phyloP scores from a whole-genome alignment of 1,284 basidiomycete genomes.

The Puccinia brachypodii region DNA sequence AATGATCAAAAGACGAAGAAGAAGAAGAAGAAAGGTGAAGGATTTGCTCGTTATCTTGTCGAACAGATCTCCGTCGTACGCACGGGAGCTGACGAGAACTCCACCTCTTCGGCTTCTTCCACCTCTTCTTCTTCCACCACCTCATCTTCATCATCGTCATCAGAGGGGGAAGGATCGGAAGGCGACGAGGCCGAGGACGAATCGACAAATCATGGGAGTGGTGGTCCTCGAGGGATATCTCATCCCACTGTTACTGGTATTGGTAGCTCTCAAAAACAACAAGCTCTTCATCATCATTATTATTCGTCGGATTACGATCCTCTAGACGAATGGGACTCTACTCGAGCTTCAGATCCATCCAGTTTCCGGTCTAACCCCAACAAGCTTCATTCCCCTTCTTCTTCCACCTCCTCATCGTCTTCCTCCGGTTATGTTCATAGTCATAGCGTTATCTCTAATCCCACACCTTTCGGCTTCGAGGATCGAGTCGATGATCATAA shows the following conservation, averaged over 20 bases:
- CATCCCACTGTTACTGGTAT: no score
- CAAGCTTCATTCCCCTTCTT: background rate
- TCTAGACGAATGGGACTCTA: conserved; percentile 32
- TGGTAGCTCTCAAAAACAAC: no score
- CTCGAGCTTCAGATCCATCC: background rate
- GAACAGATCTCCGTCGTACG: conserved; percentile 64
- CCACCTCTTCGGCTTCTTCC: conserved; percentile 46
- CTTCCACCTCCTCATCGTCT: background rate
- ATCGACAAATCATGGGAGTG: background rate
- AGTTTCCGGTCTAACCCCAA: background rate
- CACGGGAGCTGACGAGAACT: conserved; percentile 58
- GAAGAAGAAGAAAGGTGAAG: conserved; percentile 33
- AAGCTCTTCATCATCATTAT: no score
- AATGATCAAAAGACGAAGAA: no score
- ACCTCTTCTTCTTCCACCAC: conserved; percentile 47
- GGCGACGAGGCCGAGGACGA: conserved; percentile 8
- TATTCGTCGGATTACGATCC: background rate
- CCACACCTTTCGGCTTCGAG: conserved; percentile 53
- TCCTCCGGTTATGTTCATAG: background rate
- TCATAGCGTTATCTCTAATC: conserved; percentile 40
- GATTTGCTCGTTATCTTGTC: conserved; percentile 74
- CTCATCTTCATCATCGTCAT: conserved; percentile 45
- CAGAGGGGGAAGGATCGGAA: conserved; percentile 32
- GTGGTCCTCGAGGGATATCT: no score
- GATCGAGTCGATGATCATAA: conserved; percentile 52